Evolutionary conservation across 352 stramenopile species (phyloP).

Genomic region (Ophiocytium majus): DNA sequence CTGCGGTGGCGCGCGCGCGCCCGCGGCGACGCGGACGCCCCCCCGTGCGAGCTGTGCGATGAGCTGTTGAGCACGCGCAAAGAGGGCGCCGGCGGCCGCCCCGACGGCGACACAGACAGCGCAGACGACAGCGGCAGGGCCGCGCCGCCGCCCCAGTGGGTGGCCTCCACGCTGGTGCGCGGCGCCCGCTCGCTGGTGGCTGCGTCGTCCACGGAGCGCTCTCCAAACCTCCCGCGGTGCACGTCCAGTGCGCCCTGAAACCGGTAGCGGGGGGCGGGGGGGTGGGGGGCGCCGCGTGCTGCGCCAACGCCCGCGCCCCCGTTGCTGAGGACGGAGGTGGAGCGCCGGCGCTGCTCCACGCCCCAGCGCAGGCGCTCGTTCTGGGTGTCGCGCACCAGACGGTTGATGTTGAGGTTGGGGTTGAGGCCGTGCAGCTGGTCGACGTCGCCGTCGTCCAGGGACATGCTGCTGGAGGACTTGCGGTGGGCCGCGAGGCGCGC

Average conservation of each 20-base stretch:
- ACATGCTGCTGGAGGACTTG: background rate
- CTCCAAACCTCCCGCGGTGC: background rate
- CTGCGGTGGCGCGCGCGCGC: background rate
- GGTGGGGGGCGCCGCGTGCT: background rate
- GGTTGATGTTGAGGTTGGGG: background rate
- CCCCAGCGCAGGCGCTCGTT: background rate
- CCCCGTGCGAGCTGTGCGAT: too few species aligned
- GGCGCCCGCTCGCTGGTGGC: background rate
- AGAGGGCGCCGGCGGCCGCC: too few species aligned
- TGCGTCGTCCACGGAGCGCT: conserved; percentile 14
- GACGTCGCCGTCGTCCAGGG: background rate
- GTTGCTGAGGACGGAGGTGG: background rate
- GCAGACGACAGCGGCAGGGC: too few species aligned
- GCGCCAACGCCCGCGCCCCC: too few species aligned
- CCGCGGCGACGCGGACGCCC: too few species aligned
- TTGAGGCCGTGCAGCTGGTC: background rate
- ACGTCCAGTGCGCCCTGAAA: conserved; percentile 12
- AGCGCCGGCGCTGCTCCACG: background rate
- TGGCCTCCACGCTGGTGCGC: background rate
- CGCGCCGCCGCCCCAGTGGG: conserved; percentile 16
- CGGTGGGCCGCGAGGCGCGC: background rate
- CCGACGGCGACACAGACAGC: too few species aligned
- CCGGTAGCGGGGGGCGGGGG: background rate
- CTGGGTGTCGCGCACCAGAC: background rate
- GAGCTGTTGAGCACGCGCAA: too few species aligned